Base-by-base conservation (phyloP, 352 stramenopile genomes). In the Phytophthora europaea region DNA sequence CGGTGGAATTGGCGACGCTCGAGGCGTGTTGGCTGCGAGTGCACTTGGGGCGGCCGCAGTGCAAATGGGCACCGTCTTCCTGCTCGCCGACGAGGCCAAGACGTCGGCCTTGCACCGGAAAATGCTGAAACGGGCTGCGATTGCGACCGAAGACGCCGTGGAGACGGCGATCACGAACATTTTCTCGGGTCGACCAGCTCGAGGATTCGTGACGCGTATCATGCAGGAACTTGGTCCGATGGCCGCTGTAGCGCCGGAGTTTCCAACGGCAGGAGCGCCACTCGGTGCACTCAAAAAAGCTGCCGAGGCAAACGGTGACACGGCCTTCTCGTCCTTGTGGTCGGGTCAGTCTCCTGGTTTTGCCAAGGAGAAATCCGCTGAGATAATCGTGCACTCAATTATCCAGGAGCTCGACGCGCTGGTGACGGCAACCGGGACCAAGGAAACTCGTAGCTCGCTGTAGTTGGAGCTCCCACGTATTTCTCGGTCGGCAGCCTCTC, bases 21-120 rank as follows among this genome's bases (percentile, higher is more conserved):
- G 73, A 23, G 79, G 79, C 2, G 72, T 93, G 31, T 61, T 67
- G 6, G 80, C 82, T 1, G 80, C 77, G 5, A 60, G 84, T 59
- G 54, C 66, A 10, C 71, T 93, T 8, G 85, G 85, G 13, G 85
- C 83, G 13, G 74, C 80, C 3, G 82, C 76, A 5, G 83, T 87
- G n/a, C 83, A 93, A 75, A 80, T 93, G 58, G 85, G 85, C 9
- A 89, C 85, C 0, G 78, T 86, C 15, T 90, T 93, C 57, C 60
- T 93, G 13, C 64, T 83, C 18, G 82, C 78, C 5, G 76, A 85
- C 8, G 82, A 91, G 76, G 70, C 76, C 1, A 69, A 77, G 10
- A 82, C 79, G 16, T 81, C 76, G 6, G 15, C 38, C 23, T 67
- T 75, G 31, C 81, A 84, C 40, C 72, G 79, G 8, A 53, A 75